phyloP scores from a whole-genome alignment of 495 filamentous ascomycete species.

The Chaetomium tenue region DNA sequence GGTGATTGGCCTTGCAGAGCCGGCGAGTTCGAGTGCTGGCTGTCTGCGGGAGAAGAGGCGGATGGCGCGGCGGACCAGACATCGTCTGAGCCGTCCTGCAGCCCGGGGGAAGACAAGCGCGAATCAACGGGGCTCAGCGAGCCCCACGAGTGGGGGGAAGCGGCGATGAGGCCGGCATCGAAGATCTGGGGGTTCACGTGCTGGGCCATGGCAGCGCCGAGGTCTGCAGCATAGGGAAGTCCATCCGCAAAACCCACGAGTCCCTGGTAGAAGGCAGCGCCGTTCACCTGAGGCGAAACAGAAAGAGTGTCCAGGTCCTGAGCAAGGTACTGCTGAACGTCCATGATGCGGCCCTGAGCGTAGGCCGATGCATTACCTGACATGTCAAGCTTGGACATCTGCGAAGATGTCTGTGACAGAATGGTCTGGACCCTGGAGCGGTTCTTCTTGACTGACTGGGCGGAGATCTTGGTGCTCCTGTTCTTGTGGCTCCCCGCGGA shows the following conservation, averaged over 20 bases:
- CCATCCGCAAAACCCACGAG: slow-evolving; percentile 44
- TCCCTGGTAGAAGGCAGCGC: slow-evolving; percentile 41
- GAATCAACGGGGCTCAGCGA: slow-evolving; percentile 51
- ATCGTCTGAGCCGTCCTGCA: slow-evolving; percentile 48
- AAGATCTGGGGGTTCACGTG: slow-evolving; percentile 51
- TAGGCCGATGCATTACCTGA: slow-evolving; percentile 46
- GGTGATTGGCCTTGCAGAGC: slow-evolving; percentile 48
- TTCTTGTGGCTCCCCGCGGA: slow-evolving; percentile 51
- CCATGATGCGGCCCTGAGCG: slow-evolving; percentile 43
- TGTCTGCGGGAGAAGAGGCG: slow-evolving; percentile 44
- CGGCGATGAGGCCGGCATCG: slow-evolving; percentile 42
- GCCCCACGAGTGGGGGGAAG: slow-evolving; percentile 50
- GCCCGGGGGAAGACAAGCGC: slow-evolving; percentile 48
- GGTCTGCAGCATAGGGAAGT: slow-evolving; percentile 41
- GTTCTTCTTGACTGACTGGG: slow-evolving; percentile 40
- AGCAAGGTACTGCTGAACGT: slow-evolving; percentile 45
- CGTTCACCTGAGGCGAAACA: slow-evolving; percentile 39
- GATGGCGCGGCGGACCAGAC: slow-evolving; percentile 46
- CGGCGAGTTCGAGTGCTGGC: slow-evolving; percentile 48
- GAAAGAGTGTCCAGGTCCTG: slow-evolving; percentile 49
- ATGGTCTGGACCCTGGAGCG: slow-evolving; percentile 46
- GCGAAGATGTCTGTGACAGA: slow-evolving; percentile 44
- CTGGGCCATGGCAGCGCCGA: slow-evolving; percentile 41
- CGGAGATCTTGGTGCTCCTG: slow-evolving; percentile 45
- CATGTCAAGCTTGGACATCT: slow-evolving; percentile 51